Conservation (phyloP, 306 rosid genomes). For the Malus sylvestris region DNA sequence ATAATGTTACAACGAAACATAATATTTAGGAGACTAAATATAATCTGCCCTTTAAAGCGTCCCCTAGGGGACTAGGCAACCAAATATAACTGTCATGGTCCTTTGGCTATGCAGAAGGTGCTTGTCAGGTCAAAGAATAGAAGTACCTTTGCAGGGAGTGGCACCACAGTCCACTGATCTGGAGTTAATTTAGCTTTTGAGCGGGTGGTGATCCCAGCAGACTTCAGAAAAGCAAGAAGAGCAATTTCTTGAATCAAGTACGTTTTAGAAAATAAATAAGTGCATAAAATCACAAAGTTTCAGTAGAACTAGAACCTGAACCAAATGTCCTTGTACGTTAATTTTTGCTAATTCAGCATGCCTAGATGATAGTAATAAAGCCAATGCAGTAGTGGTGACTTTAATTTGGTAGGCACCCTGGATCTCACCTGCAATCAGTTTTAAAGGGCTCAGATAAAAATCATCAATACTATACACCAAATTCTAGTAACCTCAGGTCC, state of each 20-base stretch:
- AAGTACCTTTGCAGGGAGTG: constrained; percentile 79
- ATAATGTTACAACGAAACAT: not conserved
- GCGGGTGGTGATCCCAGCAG: constrained; percentile 77
- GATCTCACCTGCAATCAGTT: constrained; percentile 63
- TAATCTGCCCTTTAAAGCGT: not conserved
- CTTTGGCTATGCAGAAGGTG: not conserved
- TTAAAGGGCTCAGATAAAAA: not conserved
- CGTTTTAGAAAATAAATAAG: constrained; percentile 3
- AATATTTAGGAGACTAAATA: not conserved
- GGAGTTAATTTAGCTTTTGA: constrained; percentile 84
- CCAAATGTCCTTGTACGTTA: constrained; percentile 58
- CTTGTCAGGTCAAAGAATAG: not conserved
- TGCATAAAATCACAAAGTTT: not conserved
- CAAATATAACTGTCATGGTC: not conserved
- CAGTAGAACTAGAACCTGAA: constrained; percentile 45
- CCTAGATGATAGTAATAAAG: constrained; percentile 58
- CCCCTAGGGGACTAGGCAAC: not conserved
- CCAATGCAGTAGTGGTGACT: constrained; percentile 86
- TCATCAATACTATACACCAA: not conserved
- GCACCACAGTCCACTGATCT: constrained; percentile 79
- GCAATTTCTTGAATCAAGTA: constrained; percentile 17
- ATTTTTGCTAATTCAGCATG: constrained; percentile 57
- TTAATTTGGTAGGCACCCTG: constrained; percentile 92
- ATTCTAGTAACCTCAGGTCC: not conserved
- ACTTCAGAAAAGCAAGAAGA: constrained; percentile 34